Evolutionary conservation across 768 basidiomycete genomes (phyloP), one percentile per base, ranked within the genome.

Genomic region (Mycena kentingensis): DNA sequence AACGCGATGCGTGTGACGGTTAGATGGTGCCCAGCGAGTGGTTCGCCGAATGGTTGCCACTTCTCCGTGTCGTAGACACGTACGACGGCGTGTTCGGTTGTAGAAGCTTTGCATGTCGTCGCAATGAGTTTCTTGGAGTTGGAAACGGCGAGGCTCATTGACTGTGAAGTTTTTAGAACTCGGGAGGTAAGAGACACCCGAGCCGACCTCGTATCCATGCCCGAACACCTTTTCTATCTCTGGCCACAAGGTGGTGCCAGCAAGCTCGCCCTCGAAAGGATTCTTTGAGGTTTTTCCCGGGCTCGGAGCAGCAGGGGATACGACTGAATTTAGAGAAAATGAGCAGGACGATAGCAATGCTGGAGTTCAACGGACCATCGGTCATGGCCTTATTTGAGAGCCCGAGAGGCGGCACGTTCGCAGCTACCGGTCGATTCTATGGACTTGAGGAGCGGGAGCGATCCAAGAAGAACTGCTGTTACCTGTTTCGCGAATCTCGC

Each of bases 181-280:
- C 34, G n/a, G 22, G 12, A 48, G 24, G 44, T 31, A 13, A 27
- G 39, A 35, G 25, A 56, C 21, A 25, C 18, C 36, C 24, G 13
- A 16, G 25, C 24, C 31, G 7, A 88, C 93, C 81, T 99, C 97
- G 62, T 98, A 98, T 35, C 96, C 94, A 68, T 98, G 97, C 4
- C 96, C 97, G 67, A 97, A 99, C 1, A 99, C 77, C 67, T 99
- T 99, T 63, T 98, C 97, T 1, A 84, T 75, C 72, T 99, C 97
- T 0, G 96, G 97, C 97, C 97, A 99, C 1, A 98, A 76, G 0
- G 96, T 98, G 15, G 82, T 80, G 0, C 84, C 80, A 0, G 92
- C 86, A 0, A 98, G 77, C 67, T 98, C 94, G 11, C 90, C 92
- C 65, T 98, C 97, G 51, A 93, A 91, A 0, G 97, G 87, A n/a